These are phyloP conservation scores for Aspergillus affinis DNA, from an alignment of 495 filamentous ascomycete species.

Conservation along the genomic window DNA sequence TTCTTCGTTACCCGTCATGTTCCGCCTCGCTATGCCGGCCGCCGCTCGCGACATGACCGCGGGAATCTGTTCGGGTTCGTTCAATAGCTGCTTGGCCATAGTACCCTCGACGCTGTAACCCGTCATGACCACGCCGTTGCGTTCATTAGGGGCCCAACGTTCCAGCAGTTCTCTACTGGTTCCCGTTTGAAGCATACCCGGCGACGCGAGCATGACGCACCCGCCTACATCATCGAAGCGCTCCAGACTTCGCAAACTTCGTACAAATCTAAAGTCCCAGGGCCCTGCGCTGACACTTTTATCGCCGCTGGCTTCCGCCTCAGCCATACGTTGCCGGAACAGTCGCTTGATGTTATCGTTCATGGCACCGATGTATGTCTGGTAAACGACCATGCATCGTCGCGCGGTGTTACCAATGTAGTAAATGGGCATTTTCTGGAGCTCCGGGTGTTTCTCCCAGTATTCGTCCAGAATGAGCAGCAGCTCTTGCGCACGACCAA, in stretches of 20 bases:
- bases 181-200: conserved; percentile 96
- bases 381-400: conserved; percentile 98
- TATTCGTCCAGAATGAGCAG: conserved; percentile 96
- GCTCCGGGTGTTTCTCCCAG: conserved; percentile 83
- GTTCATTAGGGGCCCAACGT: conserved; percentile 90
- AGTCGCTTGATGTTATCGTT: conserved; percentile 96
- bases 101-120: conserved; percentile 98
- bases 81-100: conserved; percentile 92
- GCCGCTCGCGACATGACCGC: conserved; percentile 80
- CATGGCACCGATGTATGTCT: conserved; percentile 96
- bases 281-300: conserved; percentile 75
- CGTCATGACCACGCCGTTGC: conserved; percentile 95
- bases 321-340: conserved; percentile 81
- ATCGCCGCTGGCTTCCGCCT: conserved; percentile 74
- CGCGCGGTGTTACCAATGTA: conserved; percentile 91
- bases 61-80: conserved; percentile 88
- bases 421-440: conserved; percentile 90
- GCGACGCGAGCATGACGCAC: conserved; percentile 95
- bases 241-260: conserved; percentile 87
- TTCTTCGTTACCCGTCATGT: conserved; percentile 46
- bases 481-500: conserved; percentile 90
- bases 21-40: conserved; percentile 55
- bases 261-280: conserved; percentile 93
- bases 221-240: conserved; percentile 93
- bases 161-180: conserved; percentile 90